Evolutionary conservation across 169 alveolate genomes (phyloP).

Genomic region (Cryptosporidium andersoni): DNA sequence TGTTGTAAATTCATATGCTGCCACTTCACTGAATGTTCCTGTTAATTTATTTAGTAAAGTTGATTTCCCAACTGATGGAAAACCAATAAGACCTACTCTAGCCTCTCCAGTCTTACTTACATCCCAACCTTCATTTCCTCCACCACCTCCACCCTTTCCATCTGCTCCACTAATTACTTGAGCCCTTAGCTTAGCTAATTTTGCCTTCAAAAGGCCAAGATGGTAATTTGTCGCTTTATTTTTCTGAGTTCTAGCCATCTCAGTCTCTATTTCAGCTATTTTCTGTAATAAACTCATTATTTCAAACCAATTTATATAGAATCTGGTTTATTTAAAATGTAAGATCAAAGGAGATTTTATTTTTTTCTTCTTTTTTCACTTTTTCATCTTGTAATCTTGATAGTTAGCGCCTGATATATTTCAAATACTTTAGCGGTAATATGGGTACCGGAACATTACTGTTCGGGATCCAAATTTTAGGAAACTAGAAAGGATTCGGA

Average conservation of each 20-base stretch:
- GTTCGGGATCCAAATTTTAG: too few species aligned
- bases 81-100: constrained; percentile 98
- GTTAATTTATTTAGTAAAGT: constrained; percentile 95
- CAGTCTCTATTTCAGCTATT: constrained; percentile 97
- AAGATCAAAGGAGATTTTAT: too few species aligned
- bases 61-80: constrained; percentile 99
- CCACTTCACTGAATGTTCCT: constrained; percentile 95
- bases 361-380: too few species aligned
- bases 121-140: constrained; percentile 90
- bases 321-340: too few species aligned
- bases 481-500: too few species aligned
- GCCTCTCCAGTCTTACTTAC: constrained; percentile 97
- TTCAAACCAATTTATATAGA: too few species aligned
- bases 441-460: too few species aligned
- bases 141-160: constrained; percentile 86
- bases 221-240: constrained; percentile 98
- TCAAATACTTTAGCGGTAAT: too few species aligned
- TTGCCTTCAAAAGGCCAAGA: constrained; percentile 97
- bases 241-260: constrained; percentile 98
- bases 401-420: too few species aligned
- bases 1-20: constrained; percentile 99
- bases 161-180: constrained; percentile 89
- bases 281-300: constrained; percentile 87
- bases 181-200: constrained; percentile 92
- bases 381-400: too few species aligned